Conservation (phyloP, 1,139 yeast genomes). For the Diutina siamensis region DNA sequence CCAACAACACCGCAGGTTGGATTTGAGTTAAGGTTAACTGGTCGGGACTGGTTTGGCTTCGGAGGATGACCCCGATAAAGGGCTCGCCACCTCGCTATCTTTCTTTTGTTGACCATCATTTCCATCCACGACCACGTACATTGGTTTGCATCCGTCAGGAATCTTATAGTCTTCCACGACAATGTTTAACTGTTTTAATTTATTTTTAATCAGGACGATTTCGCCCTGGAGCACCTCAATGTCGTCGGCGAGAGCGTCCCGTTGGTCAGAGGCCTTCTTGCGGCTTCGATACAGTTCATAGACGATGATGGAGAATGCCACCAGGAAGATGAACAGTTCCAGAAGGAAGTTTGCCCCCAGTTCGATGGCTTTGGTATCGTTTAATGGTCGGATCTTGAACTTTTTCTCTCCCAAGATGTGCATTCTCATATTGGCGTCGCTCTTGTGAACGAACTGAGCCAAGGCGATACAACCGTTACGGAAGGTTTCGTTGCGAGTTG, state of each 20-base stretch:
- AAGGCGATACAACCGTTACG: slow-evolving; percentile 49
- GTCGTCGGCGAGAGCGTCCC: slow-evolving; percentile 59
- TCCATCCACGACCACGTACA: background rate
- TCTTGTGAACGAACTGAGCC: slow-evolving; percentile 63
- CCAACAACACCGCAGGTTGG: background rate
- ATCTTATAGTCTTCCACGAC: slow-evolving; percentile 1
- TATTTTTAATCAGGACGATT: slow-evolving; percentile 46
- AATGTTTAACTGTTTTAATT: slow-evolving; percentile 28
- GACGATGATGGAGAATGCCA: slow-evolving; percentile 70
- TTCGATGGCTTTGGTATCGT: slow-evolving; percentile 76
- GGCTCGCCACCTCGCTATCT: background rate
- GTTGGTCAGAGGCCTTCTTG: slow-evolving; percentile 48
- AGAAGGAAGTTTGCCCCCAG: slow-evolving; percentile 73
- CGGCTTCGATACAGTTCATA: slow-evolving; percentile 64
- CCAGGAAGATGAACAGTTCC: slow-evolving; percentile 64
- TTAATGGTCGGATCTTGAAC: slow-evolving; percentile 60
- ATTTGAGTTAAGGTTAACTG: no score
- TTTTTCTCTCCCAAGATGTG: slow-evolving; percentile 50
- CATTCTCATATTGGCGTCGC: slow-evolving; percentile 56
- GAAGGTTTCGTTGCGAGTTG: slow-evolving; percentile 62
- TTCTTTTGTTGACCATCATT: background rate
- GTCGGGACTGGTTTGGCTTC: background rate
- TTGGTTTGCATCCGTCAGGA: slow-evolving; percentile 1
- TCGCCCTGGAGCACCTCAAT: slow-evolving; percentile 59
- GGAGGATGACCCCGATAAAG: background rate